phyloP scores from a whole-genome alignment of 1,139 yeast genomes.

The Saccharomyces hybrid region DNA sequence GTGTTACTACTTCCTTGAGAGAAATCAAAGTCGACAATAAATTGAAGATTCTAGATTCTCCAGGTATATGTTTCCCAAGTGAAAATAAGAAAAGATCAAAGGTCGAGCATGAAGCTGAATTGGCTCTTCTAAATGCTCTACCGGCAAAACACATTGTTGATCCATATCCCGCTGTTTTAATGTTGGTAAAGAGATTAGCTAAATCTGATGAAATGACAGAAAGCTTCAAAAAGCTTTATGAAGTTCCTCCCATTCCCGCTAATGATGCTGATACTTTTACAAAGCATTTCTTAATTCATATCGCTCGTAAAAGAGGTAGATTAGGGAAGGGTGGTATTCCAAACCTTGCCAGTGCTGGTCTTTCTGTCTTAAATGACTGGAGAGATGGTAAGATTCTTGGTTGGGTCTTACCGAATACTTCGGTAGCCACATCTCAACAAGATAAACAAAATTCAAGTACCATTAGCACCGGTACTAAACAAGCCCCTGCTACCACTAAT shows the following conservation, averaged over 20 bases:
- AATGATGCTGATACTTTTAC: conserved; percentile 57
- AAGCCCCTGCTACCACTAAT: conserved; percentile 43
- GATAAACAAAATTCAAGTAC: conserved; percentile 16
- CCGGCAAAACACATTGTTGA: conserved; percentile 84
- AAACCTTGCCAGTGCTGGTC: conserved; percentile 77
- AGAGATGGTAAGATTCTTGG: conserved; percentile 91
- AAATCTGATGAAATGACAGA: conserved; percentile 68
- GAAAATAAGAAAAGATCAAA: conserved; percentile 43
- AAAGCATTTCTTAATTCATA: conserved; percentile 81
- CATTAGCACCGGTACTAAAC: conserved; percentile 30
- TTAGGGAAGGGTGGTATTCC: conserved; percentile 91
- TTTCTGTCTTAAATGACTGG: conserved; percentile 85
- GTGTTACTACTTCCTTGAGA: conserved; percentile 86
- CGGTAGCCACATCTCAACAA: conserved; percentile 35
- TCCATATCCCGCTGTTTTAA: conserved; percentile 76
- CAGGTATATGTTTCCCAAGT: conserved; percentile 95
- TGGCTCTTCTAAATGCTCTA: conserved; percentile 79
- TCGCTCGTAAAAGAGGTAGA: conserved; percentile 89
- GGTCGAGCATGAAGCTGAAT: conserved; percentile 73
- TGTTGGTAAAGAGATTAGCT: conserved; percentile 67
- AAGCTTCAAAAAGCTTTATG: conserved; percentile 62
- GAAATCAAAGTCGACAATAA: conserved; percentile 89
- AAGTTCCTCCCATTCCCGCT: conserved; percentile 70
- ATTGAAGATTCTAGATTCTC: conserved; percentile 84
- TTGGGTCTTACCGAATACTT: conserved; percentile 78